Percentiles rank a stretch among this genome's conserved stretches.
Conservation (phyloP, 352 stramenopile genomes). For the Globisporangium carolinianum region DNA sequence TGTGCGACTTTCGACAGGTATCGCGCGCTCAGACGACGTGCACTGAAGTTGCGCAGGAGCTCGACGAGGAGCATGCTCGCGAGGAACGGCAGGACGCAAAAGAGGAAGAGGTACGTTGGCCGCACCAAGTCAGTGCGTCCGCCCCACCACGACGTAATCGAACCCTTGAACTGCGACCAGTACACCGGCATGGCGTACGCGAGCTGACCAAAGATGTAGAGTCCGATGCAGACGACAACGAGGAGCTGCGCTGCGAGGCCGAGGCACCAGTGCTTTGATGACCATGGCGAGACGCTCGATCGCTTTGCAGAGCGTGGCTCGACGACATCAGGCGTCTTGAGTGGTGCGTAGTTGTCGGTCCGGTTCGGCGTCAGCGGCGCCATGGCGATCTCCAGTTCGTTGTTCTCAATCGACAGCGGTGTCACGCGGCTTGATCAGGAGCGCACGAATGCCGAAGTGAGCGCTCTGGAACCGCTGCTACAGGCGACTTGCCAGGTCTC, state of each 20-base stretch:
- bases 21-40: constrained; percentile 25
- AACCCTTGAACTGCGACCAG: constrained; percentile 10
- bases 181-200: constrained; percentile 20
- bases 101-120: constrained; percentile 45
- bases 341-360: not conserved
- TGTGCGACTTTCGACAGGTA: constrained; percentile 21
- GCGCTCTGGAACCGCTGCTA: not conserved
- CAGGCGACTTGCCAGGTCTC: not conserved
- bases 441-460: not conserved
- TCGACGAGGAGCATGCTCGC: constrained; percentile 47
- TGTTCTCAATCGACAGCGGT: not conserved
- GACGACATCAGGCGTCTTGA: constrained; percentile 7
- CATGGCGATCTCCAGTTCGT: no score
- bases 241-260: constrained; percentile 1
- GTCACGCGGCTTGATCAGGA: not conserved
- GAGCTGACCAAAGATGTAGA: constrained; percentile 16
- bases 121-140: constrained; percentile 32
- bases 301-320: not conserved
- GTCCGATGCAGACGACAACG: constrained; percentile 8
- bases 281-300: not conserved
- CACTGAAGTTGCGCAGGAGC: constrained; percentile 26
- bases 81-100: constrained; percentile 50
- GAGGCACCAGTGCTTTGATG: constrained; percentile 2
- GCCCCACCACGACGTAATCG: constrained; percentile 15
- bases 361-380: not conserved